Evolutionary conservation across 1,284 basidiomycete species (phyloP), one percentile per base, ranked within the genome.

Genomic region (Ganoderma boninense): DNA sequence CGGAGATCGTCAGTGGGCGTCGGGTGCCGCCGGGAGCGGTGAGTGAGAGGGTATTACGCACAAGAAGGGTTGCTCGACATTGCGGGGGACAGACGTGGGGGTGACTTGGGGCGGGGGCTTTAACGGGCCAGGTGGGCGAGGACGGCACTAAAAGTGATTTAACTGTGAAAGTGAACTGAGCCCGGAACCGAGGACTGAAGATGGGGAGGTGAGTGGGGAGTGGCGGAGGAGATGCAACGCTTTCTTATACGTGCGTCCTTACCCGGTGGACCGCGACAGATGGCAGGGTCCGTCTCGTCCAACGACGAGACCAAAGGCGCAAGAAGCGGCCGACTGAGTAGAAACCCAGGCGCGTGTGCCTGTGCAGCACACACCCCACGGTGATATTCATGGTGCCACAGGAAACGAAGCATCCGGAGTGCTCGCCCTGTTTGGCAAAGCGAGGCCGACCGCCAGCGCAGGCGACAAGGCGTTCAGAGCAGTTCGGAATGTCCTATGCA

Each of bases 301-400:
- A 60, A 44, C 56, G 62, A 57, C 42, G 62, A 69, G 68, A 62
- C 61, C 52, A 64, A 46, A 38, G 65, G 69, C 68, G 64, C 66
- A 65, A 64, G 42, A 68, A 59, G 49, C 32, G 44, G 26, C 49
- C 69, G 62, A 59, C 26, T 42, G 63, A 57, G 66, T 46, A 67
- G 57, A 44, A 43, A 26, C 40, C 40, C 60, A 42, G 40, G 56
- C 65, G 65, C 66, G 62, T 54, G 70, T 71, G 69, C 73, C 73
- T 74, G 73, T 74, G 67, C 67, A 62, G 62, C 70, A 68, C 60
- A 52, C 63, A 52, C 68, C 60, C n/a, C 23, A 62, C n/a, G 62
- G 40, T 69, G 69, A 71, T 73, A 68, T 69, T 64, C 69, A 63
- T 67, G 68, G 40, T 11, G n/a, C 38, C 38, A 66, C 42, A 67